Evolutionary conservation across 176 grass and related monocot species (phyloP).

Genomic region (Cocos nucifera): DNA sequence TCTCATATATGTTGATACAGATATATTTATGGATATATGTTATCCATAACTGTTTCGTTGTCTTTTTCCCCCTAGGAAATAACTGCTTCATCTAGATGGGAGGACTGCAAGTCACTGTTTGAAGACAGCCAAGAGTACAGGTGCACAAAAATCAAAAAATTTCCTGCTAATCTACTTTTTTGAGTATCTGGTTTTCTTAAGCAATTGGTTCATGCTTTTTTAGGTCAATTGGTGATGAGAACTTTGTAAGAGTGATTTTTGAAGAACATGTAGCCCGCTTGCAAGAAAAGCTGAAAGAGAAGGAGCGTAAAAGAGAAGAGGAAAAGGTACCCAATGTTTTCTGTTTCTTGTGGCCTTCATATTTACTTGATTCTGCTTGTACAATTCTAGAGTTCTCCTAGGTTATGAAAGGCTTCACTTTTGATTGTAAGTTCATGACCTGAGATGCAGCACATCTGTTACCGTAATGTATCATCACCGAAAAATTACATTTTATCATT

Average conservation of each 20-base stretch:
- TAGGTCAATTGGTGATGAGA: conserved; percentile 60
- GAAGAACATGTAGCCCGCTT: conserved; percentile 67
- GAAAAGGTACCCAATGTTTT: conserved; percentile 52
- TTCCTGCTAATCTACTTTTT: not conserved
- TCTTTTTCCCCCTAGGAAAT: conserved; percentile 40
- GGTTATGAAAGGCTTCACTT: no score
- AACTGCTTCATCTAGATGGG: conserved; percentile 70
- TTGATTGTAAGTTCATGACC: no score
- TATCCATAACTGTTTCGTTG: no score
- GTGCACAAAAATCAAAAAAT: conserved; percentile 16
- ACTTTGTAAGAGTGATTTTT: conserved; percentile 68
- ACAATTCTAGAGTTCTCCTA: no score
- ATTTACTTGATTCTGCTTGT: not conserved
- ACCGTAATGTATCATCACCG: no score
- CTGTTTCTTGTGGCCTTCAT: not conserved
- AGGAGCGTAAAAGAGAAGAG: conserved; percentile 83
- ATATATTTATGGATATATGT: no score
- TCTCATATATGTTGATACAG: no score
- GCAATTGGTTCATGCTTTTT: conserved; percentile 2
- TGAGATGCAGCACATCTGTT: no score
- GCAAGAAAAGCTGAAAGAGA: conserved; percentile 89
- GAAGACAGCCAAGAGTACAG: conserved; percentile 72
- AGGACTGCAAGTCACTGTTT: conserved; percentile 63
- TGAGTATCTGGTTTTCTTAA: not conserved
- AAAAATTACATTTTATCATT: no score